phyloP scores from a whole-genome alignment of 768 basidiomycete species.

The Leccinum sublutescens region DNA sequence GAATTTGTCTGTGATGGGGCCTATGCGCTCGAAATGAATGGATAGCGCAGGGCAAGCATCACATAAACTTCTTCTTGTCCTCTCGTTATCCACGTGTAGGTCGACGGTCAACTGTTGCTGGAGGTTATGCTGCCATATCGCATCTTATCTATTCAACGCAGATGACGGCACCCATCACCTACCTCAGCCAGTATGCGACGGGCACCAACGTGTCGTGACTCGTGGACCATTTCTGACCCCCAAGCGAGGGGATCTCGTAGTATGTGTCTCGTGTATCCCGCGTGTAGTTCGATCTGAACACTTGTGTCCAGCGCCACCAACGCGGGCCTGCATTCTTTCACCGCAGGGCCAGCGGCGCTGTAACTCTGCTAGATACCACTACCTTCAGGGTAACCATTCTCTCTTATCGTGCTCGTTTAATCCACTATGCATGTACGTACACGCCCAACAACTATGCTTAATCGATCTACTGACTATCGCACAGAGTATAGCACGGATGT shows the following conservation, averaged over 20 bases:
- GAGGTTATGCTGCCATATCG: slow-evolving; percentile 59
- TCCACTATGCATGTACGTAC: slow-evolving; percentile 57
- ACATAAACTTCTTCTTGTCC: background rate
- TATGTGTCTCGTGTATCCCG: slow-evolving; percentile 31
- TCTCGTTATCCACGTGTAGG: background rate
- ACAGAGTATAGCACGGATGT: slow-evolving; percentile 54
- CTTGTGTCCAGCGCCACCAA: slow-evolving; percentile 50
- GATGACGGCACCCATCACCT: slow-evolving; percentile 43
- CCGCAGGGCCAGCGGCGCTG: slow-evolving; percentile 41
- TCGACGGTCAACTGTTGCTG: slow-evolving; percentile 67
- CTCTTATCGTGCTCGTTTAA: slow-evolving; percentile 48
- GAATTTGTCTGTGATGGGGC: background rate
- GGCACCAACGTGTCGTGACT: slow-evolving; percentile 44
- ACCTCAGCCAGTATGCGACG: slow-evolving; percentile 42
- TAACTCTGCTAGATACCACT: slow-evolving; percentile 46
- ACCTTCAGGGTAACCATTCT: slow-evolving; percentile 51
- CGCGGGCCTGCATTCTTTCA: slow-evolving; percentile 40
- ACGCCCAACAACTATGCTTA: slow-evolving; percentile 7
- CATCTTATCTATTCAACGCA: slow-evolving; percentile 60
- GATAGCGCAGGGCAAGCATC: background rate
- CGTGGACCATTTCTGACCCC: slow-evolving; percentile 59
- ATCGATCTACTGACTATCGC: background rate
- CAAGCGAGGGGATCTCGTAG: slow-evolving; percentile 61
- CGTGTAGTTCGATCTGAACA: background rate
- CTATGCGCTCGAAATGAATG: background rate